Conservation (phyloP, 2,329 filamentous ascomycete genomes). For the Lojkania enalia region DNA sequence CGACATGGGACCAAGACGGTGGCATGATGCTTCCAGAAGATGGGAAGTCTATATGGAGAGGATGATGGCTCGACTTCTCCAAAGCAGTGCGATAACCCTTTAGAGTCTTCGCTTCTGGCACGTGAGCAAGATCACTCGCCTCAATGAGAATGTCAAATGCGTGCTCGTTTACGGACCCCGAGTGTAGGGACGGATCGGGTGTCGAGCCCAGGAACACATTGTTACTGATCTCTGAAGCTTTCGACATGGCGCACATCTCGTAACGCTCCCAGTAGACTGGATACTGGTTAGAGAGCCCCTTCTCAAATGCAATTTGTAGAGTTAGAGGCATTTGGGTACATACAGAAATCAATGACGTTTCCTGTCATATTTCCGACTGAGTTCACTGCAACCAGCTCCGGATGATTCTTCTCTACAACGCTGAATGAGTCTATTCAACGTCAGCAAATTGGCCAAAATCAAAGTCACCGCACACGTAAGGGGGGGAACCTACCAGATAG, state of each 20-base stretch:
- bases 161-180: slow-evolving; percentile 48
- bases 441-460: too few relatives aligned
- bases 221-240: slow-evolving; percentile 80
- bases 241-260: slow-evolving; percentile 94
- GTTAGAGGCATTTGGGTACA: slow-evolving; percentile 25
- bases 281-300: not conserved
- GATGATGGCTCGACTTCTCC: slow-evolving; percentile 48
- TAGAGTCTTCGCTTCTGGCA: slow-evolving; percentile 71
- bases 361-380: slow-evolving; percentile 72
- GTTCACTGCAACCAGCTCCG: slow-evolving; percentile 75
- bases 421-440: slow-evolving; percentile 34
- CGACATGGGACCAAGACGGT: slow-evolving; percentile 78
- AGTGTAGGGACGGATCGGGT: slow-evolving; percentile 63
- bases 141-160: slow-evolving; percentile 86
- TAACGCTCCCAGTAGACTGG: slow-evolving; percentile 76
- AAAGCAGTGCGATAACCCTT: slow-evolving; percentile 63
- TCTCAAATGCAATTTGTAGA: slow-evolving; percentile 4
- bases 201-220: slow-evolving; percentile 93
- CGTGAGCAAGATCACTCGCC: slow-evolving; percentile 79
- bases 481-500: slow-evolving; percentile 55
- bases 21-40: slow-evolving; percentile 91
- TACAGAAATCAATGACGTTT: slow-evolving; percentile 80
- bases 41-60: slow-evolving; percentile 76
- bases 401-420: slow-evolving; percentile 68
- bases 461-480: not conserved